Percentiles rank a stretch among this genome's conserved stretches.
These are phyloP conservation scores for Didymella arachidicola DNA, from an alignment of 2,329 filamentous ascomycete species.

Conservation along the genomic window DNA sequence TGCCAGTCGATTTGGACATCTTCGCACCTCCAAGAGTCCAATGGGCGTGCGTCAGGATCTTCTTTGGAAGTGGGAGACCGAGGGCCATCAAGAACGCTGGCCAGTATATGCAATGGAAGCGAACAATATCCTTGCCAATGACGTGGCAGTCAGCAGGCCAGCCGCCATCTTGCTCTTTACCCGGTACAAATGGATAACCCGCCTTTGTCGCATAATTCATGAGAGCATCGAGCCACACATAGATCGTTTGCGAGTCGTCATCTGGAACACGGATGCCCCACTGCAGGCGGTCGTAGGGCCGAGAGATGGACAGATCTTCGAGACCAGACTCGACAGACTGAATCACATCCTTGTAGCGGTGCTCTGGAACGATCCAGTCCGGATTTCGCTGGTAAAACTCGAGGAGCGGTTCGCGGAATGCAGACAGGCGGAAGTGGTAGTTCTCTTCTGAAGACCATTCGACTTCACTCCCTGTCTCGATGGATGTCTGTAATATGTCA, in stretches of 20 bases:
- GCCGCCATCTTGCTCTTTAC: slow-evolving; percentile 66
- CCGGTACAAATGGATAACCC: slow-evolving; percentile 82
- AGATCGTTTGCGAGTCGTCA: slow-evolving; percentile 87
- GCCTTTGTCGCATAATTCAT: slow-evolving; percentile 91
- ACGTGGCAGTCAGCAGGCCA: slow-evolving; percentile 95
- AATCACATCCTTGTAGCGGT: slow-evolving; percentile 80
- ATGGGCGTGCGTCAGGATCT: slow-evolving; percentile 87
- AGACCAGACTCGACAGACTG: slow-evolving; percentile 78
- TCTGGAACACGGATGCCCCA: slow-evolving; percentile 93
- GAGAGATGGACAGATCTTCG: slow-evolving; percentile 86
- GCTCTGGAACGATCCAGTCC: slow-evolving; percentile 74
- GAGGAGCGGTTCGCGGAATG: slow-evolving; percentile 79
- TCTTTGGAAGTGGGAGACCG: slow-evolving; percentile 77
- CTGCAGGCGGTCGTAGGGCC: slow-evolving; percentile 76
- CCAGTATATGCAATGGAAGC: slow-evolving; percentile 98
- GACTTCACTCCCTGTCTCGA: slow-evolving; percentile 89
- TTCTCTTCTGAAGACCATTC: slow-evolving; percentile 94
- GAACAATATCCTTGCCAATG: slow-evolving; percentile 94
- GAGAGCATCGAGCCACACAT: slow-evolving; percentile 97
- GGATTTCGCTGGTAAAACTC: slow-evolving; percentile 81
- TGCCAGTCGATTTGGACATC: slow-evolving; percentile 96
- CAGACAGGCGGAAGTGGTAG: slow-evolving; percentile 92
- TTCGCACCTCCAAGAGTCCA: slow-evolving; percentile 93
- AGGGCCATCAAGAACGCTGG: slow-evolving; percentile 93
- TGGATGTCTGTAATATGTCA: slow-evolving; percentile 62